Base-by-base conservation (phyloP, 768 basidiomycete genomes). In the Hypholoma fasciculare region DNA sequence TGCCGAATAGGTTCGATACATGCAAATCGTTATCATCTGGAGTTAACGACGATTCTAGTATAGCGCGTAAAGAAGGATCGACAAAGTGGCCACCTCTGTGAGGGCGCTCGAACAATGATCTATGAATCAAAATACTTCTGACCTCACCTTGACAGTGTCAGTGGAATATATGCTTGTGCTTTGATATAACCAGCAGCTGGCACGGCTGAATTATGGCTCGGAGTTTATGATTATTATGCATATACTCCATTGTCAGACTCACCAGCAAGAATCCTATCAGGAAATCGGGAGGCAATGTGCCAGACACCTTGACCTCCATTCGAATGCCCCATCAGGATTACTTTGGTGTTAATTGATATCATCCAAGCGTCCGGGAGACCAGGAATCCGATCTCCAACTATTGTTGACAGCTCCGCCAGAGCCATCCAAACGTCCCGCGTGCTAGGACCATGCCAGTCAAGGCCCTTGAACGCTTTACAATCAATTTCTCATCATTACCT, bases 361-460 rank as follows among this genome's bases (percentile, higher is more conserved):
- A 52, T 34, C 62, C 63, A 69, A 23, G 53, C 60, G 17, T 56
- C 30, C 0, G 61, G 43, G 83, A 76, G 16, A 58, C 62, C 82
- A 82, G 14, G 65, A 39, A 54, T 69, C 14, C 68, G 69, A 4
- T 55, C 53, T 7, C 72, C 61, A 4, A 89, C 65, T 39, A 92
- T 80, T 2, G 30, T 38, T 2, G 70, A 67, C 37, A 95, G 73
- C 2, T 87, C 84, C 26, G 82, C 80, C 6, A 93, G 72, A 2
- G 85, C 73, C 13, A 67, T 70, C 82, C 89, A 91, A 1, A 83
- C 88, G 65, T 95, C 92, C 13, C 72, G 68, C 11, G 87, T 77
- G 65, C 91, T 93, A 4, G 87, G 86, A 0, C 94, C 95, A 65
- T 93, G 95, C 94, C 94, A 96, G 70, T 97, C 95, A 44, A 95